A percentile compares a stretch with the other conserved stretches of the same genome.
phyloP scores from a whole-genome alignment of 1,139 yeast genomes.

The Yamadazyma sp. region DNA sequence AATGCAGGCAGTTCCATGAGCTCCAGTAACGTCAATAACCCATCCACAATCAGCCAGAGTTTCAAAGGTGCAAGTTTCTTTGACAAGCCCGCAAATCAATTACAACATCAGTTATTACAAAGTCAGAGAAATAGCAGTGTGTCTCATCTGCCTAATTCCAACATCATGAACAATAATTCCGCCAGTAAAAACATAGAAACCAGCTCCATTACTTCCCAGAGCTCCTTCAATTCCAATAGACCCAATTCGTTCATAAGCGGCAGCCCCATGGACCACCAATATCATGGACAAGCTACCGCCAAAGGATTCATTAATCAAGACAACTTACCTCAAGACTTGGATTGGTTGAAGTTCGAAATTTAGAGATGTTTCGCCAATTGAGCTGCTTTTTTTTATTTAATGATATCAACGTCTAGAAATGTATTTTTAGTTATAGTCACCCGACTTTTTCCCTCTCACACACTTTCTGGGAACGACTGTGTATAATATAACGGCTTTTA shows the following conservation, averaged over 20 bases:
- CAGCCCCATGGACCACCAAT: conserved; percentile 12
- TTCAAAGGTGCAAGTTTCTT: conserved; percentile 27
- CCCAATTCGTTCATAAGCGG: conserved; percentile 10
- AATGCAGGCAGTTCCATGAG: conserved; percentile 11
- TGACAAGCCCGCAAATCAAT: conserved; percentile 19
- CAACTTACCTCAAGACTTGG: conserved; percentile 30
- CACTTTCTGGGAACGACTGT: not conserved
- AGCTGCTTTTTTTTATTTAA: not conserved
- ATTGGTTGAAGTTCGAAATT: conserved; percentile 49
- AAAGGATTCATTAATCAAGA: conserved; percentile 10
- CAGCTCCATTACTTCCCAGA: conserved; percentile 13
- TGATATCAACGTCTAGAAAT: not conserved
- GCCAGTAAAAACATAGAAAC: conserved; percentile 8
- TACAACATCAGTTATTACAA: conserved; percentile 3
- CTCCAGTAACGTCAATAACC: conserved; percentile 16
- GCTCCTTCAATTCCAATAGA: conserved; percentile 12
- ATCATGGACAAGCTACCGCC: conserved; percentile 5
- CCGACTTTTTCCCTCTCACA: too few relatives aligned
- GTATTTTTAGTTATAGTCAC: not conserved
- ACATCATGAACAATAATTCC: conserved; percentile 12
- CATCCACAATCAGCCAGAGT: conserved; percentile 27
- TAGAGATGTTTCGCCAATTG: too few relatives aligned
- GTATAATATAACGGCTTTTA: conserved; percentile 10
- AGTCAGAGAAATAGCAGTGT: conserved; percentile 4
- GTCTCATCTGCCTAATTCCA: conserved; percentile 7